These are phyloP conservation scores for Seiridium cupressi DNA, from an alignment of 2,329 filamentous ascomycete genomes.

Conservation along the genomic window DNA sequence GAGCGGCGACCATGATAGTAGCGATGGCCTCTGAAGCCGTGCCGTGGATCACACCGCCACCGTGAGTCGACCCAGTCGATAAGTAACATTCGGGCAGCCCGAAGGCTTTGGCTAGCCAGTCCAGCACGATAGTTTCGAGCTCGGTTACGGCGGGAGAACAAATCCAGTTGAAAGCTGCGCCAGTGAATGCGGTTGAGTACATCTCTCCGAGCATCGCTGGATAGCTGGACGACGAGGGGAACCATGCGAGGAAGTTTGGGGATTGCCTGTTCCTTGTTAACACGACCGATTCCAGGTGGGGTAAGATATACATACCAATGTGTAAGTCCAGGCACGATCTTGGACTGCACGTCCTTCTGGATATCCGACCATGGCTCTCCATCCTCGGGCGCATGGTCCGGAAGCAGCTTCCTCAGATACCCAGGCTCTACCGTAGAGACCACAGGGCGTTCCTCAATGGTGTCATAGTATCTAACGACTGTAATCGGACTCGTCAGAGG, in stretches of 20 bases:
- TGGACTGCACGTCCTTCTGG: conserved; percentile 76
- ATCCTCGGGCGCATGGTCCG: conserved; percentile 59
- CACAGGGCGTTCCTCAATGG: conserved; percentile 66
- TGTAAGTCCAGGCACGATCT: conserved; percentile 89
- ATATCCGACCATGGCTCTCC: conserved; percentile 77
- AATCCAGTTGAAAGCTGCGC: conserved; percentile 95
- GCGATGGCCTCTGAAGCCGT: conserved; percentile 85
- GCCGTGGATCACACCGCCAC: conserved; percentile 93
- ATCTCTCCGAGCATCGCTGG: conserved; percentile 88
- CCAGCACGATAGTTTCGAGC: conserved; percentile 87
- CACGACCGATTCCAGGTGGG: neutral
- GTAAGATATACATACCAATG: conserved; percentile 60
- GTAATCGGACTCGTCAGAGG: conserved; percentile 1
- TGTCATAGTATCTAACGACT: conserved; percentile 86
- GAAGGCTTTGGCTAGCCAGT: conserved; percentile 82
- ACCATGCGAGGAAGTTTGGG: conserved; percentile 95
- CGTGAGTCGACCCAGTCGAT: conserved; percentile 66
- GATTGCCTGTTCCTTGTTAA: conserved; percentile 57
- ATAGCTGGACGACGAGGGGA: conserved; percentile 78
- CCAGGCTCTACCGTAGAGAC: conserved; percentile 78
- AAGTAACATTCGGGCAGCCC: conserved; percentile 71
- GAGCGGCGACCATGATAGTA: conserved; percentile 81
- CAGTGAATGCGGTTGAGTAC: conserved; percentile 85
- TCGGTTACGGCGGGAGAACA: conserved; percentile 91
- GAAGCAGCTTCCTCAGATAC: conserved; percentile 80